Base-by-base conservation (phyloP, 1,284 basidiomycete species). In the Ganoderma meredithae region DNA sequence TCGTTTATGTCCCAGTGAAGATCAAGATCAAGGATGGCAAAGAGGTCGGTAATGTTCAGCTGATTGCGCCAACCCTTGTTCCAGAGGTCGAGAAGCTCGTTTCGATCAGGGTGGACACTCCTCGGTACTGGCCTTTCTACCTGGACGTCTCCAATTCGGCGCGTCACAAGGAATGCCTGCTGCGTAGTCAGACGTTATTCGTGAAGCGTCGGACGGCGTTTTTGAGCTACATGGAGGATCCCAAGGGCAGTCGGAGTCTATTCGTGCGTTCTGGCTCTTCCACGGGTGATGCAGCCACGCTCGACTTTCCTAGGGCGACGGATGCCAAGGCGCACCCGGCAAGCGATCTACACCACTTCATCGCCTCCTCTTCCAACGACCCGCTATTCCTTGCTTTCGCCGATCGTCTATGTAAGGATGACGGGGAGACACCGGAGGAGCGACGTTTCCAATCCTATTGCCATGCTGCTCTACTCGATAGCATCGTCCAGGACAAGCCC, bases 201-300 rank as follows among this genome's bases (percentile, higher is more conserved):
- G 97, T 99, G 67, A 97, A 99, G 80, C 91, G 97, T 25, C 89
- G 95, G 56, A 93, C 95, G 0, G 96, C 96, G 0, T 97, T 96
- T 79, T 83, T 98, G 56, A 95, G 94, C 77, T 99, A 99, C 76
- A 90, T 91, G 13, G 93, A 95, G 73, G 97, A 99, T 80, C 95
- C 97, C 0, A 90, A 94, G 71, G 97, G 97, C 8, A 96, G 95
- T 73, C 88, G 96, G 60, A 96, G 95, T 78, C 85, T 98, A 13
- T 95, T 95, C 78, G 89, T 95, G 61, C 87, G 92, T 60, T 88
- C 94, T 63, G 86, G 94, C 19, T 91, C 88, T 64, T 93, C 88
- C 62, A 89, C 89, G 39, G 93, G 89, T 27, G 93, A 90, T 77
- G 89, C 89, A 40, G 90, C 93, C 66, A 88, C 89, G 0, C 83